Percentiles rank a stretch among this genome's conserved stretches.
phyloP scores from a whole-genome alignment of 352 stramenopile species.

The Globisporangium solare region DNA sequence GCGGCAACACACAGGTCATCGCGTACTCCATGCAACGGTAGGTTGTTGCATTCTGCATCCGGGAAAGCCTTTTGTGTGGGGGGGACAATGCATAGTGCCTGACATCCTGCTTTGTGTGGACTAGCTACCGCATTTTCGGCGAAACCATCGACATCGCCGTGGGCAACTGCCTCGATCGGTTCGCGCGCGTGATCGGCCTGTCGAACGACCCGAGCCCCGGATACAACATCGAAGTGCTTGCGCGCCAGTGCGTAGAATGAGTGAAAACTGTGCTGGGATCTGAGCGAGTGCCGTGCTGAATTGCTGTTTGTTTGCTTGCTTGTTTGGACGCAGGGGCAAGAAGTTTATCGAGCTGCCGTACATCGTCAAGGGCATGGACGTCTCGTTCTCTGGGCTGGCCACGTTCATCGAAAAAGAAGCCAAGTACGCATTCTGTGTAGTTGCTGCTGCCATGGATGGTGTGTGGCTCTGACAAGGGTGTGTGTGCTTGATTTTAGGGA shows the following conservation, averaged over 20 bases:
- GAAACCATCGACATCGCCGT: conserved; percentile 99
- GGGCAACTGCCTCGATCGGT: conserved; percentile 99
- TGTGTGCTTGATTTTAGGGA: conserved; percentile 25
- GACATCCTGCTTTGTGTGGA: conserved; percentile 7
- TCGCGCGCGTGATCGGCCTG: conserved; percentile 93
- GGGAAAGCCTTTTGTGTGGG: too few relatives aligned
- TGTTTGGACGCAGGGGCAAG: conserved; percentile 54
- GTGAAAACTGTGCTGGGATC: not conserved
- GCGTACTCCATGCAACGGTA: conserved; percentile 85
- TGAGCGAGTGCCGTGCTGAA: conserved; percentile 3
- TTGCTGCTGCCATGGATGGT: not conserved
- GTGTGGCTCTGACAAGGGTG: not conserved
- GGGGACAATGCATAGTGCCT: not conserved
- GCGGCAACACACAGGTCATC: conserved; percentile 98
- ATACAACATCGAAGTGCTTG: conserved; percentile 99
- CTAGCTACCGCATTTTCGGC: conserved; percentile 98
- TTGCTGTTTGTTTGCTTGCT: not conserved
- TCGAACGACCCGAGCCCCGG: conserved; percentile 98
- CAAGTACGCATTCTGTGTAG: conserved; percentile 39
- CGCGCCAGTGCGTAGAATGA: conserved; percentile 74
- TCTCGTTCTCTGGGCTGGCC: conserved; percentile 97
- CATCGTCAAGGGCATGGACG: conserved; percentile 99
- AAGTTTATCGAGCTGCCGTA: conserved; percentile 97
- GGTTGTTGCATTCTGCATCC: too few relatives aligned
- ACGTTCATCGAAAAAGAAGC: conserved; percentile 95